Evolutionary conservation across 2,329 filamentous ascomycete species (phyloP).

Genomic region (Pseudopithomyces chartarum): DNA sequence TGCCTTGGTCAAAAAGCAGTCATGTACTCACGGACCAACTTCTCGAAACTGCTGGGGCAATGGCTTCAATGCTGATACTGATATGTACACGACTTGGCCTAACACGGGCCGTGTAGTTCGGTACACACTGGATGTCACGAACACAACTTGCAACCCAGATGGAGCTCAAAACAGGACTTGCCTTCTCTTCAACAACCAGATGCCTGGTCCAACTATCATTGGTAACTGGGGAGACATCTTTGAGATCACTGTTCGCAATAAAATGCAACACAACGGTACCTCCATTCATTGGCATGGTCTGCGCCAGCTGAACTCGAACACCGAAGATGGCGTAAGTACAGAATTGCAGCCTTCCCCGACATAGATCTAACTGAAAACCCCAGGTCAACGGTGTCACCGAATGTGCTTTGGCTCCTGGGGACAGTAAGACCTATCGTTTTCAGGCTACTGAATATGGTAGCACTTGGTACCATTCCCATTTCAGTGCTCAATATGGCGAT

Average conservation of each 20-base stretch:
- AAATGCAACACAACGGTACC: slow-evolving; percentile 61
- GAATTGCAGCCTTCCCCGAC: neutral
- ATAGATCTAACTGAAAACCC: neutral
- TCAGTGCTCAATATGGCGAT: slow-evolving; percentile 50
- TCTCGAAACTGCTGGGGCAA: slow-evolving; percentile 47
- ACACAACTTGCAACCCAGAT: slow-evolving; percentile 49
- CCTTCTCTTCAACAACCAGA: slow-evolving; percentile 34
- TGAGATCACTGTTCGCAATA: slow-evolving; percentile 58
- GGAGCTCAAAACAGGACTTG: slow-evolving; percentile 41
- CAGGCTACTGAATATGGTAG: slow-evolving; percentile 38
- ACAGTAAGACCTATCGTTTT: slow-evolving; percentile 35
- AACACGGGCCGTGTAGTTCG: slow-evolving; percentile 37
- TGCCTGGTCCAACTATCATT: slow-evolving; percentile 58
- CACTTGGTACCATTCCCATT: slow-evolving; percentile 51
- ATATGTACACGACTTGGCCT: slow-evolving; percentile 48
- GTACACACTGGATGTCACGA: slow-evolving; percentile 47
- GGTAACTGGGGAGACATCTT: slow-evolving; percentile 51
- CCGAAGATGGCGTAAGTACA: slow-evolving; percentile 59
- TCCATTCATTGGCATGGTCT: slow-evolving; percentile 68
- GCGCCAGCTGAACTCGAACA: slow-evolving; percentile 59
- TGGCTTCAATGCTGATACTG: slow-evolving; percentile 48
- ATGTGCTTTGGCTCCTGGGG: slow-evolving; percentile 56
- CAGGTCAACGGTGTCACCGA: slow-evolving; percentile 28
- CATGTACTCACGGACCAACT: slow-evolving; percentile 43
- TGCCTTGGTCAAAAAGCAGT: slow-evolving; percentile 24